Evolutionary conservation across 768 basidiomycete genomes (phyloP).

Genomic region (Suillus paluster): DNA sequence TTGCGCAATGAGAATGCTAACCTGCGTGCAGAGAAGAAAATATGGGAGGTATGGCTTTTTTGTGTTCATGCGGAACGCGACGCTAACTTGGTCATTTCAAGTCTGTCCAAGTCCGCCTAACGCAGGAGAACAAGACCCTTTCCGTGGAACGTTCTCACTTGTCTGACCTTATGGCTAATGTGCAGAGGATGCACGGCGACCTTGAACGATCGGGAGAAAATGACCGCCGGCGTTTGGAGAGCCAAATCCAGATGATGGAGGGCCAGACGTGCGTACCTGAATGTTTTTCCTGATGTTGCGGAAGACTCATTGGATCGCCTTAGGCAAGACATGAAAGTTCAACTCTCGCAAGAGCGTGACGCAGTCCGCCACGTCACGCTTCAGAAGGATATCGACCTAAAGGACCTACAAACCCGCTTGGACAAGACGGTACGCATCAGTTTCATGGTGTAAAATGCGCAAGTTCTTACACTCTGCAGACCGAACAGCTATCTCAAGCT

Average conservation of each 20-base stretch:
- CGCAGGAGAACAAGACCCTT: constrained; percentile 83
- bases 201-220: constrained; percentile 83
- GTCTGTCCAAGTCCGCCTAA: constrained; percentile 80
- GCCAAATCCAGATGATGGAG: constrained; percentile 77
- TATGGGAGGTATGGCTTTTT: constrained; percentile 76
- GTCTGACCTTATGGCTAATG: constrained; percentile 85
- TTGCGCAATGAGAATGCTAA: constrained; percentile 86
- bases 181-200: constrained; percentile 91
- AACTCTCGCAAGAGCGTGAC: constrained; percentile 78
- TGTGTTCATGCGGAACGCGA: not conserved
- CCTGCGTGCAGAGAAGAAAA: constrained; percentile 90
- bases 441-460: not conserved
- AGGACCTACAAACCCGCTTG: constrained; percentile 72
- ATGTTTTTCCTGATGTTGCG: not conserved
- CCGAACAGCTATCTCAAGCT: constrained; percentile 64
- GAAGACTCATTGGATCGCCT: constrained; percentile 2
- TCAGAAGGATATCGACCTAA: constrained; percentile 80
- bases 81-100: constrained; percentile 33
- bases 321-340: constrained; percentile 75
- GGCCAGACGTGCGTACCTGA: constrained; percentile 65
- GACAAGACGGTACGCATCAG: constrained; percentile 64
- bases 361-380: constrained; percentile 70
- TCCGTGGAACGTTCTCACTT: constrained; percentile 83
- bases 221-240: constrained; percentile 81
- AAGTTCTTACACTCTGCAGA: constrained; percentile 42